A percentile compares a stretch with the other conserved stretches of the same genome.
phyloP scores from a whole-genome alignment of 2,329 filamentous ascomycete genomes.

The Emmonsia crescens region DNA sequence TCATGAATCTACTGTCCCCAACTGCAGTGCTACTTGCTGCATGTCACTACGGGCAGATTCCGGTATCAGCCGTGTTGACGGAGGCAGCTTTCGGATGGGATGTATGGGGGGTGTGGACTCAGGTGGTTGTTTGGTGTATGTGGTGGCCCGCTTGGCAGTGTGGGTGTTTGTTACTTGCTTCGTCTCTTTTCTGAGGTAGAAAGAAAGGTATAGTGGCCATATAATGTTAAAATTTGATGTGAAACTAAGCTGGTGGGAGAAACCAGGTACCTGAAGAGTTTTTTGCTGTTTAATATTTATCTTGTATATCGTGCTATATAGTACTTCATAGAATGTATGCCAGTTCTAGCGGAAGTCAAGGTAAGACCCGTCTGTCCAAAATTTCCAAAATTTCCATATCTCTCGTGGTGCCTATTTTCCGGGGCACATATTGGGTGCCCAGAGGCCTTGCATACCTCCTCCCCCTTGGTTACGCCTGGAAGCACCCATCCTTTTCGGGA shows the following conservation, averaged over 20 bases:
- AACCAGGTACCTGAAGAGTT: neutral
- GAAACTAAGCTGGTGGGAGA: neutral
- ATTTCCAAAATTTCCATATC: neutral
- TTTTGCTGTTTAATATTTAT: neutral
- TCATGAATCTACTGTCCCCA: slow-evolving; percentile 54
- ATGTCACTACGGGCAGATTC: slow-evolving; percentile 38
- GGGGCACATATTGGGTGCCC: neutral
- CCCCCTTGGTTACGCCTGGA: neutral
- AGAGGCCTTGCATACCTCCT: neutral
- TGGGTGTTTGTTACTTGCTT: slow-evolving; percentile 33
- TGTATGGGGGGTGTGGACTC: slow-evolving; percentile 80
- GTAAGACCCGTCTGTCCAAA: neutral
- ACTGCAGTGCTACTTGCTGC: slow-evolving; percentile 42
- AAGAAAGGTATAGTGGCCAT: neutral
- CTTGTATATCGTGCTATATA: neutral
- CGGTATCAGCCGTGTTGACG: slow-evolving; percentile 50
- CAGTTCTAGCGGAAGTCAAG: neutral
- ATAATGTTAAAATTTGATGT: neutral
- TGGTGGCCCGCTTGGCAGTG: slow-evolving; percentile 92
- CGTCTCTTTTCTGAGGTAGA: slow-evolving; percentile 18
- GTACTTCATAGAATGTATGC: neutral
- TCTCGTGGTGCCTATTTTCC: neutral
- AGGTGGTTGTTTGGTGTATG: slow-evolving; percentile 82
- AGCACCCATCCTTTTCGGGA: neutral
- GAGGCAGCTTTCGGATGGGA: slow-evolving; percentile 80